These are phyloP conservation scores for Selaginella tamariscina DNA, from an alignment of 75 land plant genomes.

Conservation along the genomic window DNA sequence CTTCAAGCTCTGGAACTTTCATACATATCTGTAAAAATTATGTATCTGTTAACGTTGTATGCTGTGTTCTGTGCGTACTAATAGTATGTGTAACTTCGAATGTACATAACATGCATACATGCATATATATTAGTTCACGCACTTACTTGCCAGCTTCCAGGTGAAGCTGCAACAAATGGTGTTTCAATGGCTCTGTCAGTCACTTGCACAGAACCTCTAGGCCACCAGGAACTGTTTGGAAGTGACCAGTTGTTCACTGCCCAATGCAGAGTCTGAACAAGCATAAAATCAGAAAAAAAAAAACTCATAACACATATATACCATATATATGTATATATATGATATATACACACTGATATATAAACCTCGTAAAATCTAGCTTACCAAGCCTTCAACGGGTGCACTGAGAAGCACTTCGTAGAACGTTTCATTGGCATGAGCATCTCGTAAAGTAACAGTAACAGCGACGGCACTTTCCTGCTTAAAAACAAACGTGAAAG, in stretches of 20 bases:
- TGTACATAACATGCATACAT: background rate
- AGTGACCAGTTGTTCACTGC: conserved; percentile 16
- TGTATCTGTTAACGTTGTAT: background rate
- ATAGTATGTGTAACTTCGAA: background rate
- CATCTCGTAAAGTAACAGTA: background rate
- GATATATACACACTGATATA: no score
- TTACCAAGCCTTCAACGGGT: background rate
- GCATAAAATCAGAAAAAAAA: background rate
- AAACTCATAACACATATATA: no score
- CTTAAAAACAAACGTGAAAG: background rate
- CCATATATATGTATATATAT: no score
- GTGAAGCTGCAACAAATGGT: background rate
- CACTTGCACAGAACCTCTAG: conserved; percentile 8
- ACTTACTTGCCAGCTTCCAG: conserved; percentile 11
- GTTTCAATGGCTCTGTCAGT: conserved; percentile 14
- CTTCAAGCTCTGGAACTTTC: conserved; percentile 10
- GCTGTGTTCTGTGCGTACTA: background rate
- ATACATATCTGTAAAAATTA: conserved; percentile 1
- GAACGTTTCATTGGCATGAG: background rate
- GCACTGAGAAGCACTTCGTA: background rate
- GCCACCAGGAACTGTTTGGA: conserved; percentile 13
- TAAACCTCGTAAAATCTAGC: no score
- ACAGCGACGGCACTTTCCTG: background rate
- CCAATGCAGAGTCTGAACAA: conserved; percentile 17
- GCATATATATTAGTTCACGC: background rate